Base-by-base conservation (phyloP, 331 rosid genomes). In the Spiraea crenata region DNA sequence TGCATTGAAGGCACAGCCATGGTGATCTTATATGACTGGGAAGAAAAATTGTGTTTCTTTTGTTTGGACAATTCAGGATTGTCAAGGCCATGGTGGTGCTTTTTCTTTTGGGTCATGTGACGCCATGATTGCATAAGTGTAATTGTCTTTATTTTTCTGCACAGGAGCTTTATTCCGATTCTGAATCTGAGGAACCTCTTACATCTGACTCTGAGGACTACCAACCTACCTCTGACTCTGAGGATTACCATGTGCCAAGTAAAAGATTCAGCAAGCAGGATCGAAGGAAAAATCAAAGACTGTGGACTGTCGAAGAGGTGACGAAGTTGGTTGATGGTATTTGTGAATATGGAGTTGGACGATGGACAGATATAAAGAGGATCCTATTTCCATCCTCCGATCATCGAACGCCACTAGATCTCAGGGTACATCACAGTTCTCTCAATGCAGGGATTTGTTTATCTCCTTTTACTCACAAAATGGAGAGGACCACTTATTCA, bases 391-490 rank as follows among this genome's bases (percentile, higher is more conserved):
- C 96, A 42, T 63, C 87, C 44, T 78, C 90, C 64, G 79, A 84
- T 64, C 83, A 95, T 76, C 93, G 99, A 55, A 95, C 99, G 2
- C 99, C 99, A 16, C 88, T 90, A 69, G 99, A 95, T 84, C 90
- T 95, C 71, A 83, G 98, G 93, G 98, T 95, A 86, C 63, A 55
- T 76, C 5, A 4, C 75, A 16, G 15, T 65, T 76, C 78, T 72
- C 70, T 54, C 65, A 5, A 15, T 0, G 3, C 31, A 8, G 9
- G 44, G 64, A 48, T 14, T 48, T 47, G 7, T 14, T 3, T 56
- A 31, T 25, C 51, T 17, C 47, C 57, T 44, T 57, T 34, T 57
- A 46, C 39, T 31, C 57, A 57, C 42, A 34, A 57, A 70, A 6
- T 34, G 66, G 45, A 57, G 74, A 34, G 46, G 35, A 19, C 66